Conservation (phyloP, 495 filamentous ascomycete genomes). For the Cercophora samala region DNA sequence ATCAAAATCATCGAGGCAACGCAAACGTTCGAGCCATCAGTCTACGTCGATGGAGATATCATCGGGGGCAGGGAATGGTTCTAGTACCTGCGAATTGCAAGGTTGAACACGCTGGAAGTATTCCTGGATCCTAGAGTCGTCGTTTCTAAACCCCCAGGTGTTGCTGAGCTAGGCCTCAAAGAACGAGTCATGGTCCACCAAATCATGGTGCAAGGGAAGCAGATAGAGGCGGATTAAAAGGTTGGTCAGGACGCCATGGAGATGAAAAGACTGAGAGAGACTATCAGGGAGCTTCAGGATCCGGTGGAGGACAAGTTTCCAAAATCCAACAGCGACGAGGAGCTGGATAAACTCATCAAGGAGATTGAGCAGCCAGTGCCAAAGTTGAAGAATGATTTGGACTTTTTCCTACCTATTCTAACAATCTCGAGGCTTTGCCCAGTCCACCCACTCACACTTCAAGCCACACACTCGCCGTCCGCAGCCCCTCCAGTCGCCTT, state of each 20-base stretch:
- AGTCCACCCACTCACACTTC: neutral
- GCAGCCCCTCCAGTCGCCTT: neutral
- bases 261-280: too few relatives aligned
- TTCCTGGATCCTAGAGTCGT: conserved; percentile 6
- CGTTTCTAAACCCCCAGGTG: neutral
- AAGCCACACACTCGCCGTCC: neutral
- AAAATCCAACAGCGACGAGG: neutral
- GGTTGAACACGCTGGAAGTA: conserved; percentile 4
- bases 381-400: neutral
- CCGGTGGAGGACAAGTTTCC: too few relatives aligned
- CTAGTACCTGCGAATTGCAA: neutral
- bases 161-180: neutral
- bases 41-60: neutral
- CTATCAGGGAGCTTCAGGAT: too few relatives aligned
- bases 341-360: neutral
- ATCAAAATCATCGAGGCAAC: neutral
- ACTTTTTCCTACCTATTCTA: neutral
- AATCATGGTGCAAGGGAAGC: conserved; percentile 5
- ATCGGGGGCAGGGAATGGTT: neutral
- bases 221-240: neutral
- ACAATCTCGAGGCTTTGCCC: neutral
- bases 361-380: neutral
- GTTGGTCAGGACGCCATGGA: neutral
- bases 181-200: conserved; percentile 9
- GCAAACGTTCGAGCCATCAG: neutral